Base-by-base conservation (phyloP, 208 protist genomes). In the Wallacemonas rigidus region DNA sequence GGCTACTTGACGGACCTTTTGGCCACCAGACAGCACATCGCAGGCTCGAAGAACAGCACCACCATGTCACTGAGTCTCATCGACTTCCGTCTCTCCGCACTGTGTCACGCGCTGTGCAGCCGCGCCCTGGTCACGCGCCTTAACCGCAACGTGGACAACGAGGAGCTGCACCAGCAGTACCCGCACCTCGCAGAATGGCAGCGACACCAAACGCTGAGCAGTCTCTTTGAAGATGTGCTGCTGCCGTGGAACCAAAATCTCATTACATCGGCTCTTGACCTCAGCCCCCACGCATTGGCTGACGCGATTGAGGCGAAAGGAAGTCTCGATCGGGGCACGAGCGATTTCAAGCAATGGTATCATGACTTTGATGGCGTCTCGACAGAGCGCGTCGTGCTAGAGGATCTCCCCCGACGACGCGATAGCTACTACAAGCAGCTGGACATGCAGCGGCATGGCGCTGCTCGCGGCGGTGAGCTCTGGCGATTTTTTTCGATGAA, bases 61-160 rank as follows among this genome's bases (percentile, higher is more conserved):
- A 69, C 57, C 26, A 72, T 76, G 61, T 55, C 80, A 8, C 54
- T 69, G 2, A 62, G 50, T 36, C 45, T 75, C 6, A 50, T 88
- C 8, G 72, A 81, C 9, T 68, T 68, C 7, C 76, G 80, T 26
- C 78, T 91, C 8, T 57, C 39, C 8, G 67, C 75, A 2, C 62
- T 81, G 48, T 85, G 80, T 68, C 36, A 54, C 35, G 75, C 83
- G 36, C 72, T 90, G 41, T 85, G 81, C 79, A 85, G 90, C 47
- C 79, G 86, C 4, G 69, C 75, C 15, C 57, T 69, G 65, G 68
- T 80, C 1, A 71, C 74, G 41, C 78, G 83, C 3, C 55, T 80
- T n/a, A 79, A 81, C 56, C 73, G 71, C 17, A 73, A 75, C 62
- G 76, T 87, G 3, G 88, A 93, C 48, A 80, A 81, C 3, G 72